Conservation (phyloP, 2,329 filamentous ascomycete species). For the Stylonectria norvegica region DNA sequence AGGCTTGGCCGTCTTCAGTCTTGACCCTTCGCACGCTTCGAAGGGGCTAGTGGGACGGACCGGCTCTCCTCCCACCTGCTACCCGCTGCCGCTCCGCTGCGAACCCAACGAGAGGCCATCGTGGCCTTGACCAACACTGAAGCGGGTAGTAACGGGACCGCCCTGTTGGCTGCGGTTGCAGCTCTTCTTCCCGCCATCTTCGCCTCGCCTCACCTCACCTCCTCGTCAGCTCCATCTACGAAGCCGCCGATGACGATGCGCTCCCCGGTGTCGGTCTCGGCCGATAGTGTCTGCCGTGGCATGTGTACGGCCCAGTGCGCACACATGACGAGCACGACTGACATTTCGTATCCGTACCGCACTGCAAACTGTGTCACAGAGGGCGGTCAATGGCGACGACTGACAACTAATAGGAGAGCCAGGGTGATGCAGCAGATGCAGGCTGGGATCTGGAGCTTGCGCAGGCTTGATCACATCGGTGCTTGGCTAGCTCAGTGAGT, state of each 20-base stretch:
- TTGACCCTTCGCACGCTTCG: no score
- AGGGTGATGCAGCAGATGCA: slow-evolving; percentile 16
- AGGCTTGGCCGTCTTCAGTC: no score
- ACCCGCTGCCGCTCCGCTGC: slow-evolving; percentile 8
- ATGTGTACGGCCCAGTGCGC: slow-evolving; percentile 17
- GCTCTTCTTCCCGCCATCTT: slow-evolving; percentile 6
- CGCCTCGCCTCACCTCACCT: slow-evolving; percentile 15
- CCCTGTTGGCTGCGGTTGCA: slow-evolving; percentile 19
- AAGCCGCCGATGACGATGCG: slow-evolving; percentile 2
- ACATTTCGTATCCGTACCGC: background rate
- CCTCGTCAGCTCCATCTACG: slow-evolving; percentile 9
- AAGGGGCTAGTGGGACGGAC: slow-evolving; percentile 29
- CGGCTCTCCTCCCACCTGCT: slow-evolving; percentile 16
- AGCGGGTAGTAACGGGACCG: slow-evolving; percentile 17
- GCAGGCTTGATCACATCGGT: slow-evolving; percentile 24
- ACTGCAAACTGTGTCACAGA: slow-evolving; percentile 13
- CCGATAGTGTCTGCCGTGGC: slow-evolving; percentile 18
- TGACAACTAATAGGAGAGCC: slow-evolving; percentile 9
- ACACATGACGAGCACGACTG: slow-evolving; percentile 17
- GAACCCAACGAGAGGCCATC: slow-evolving; percentile 7
- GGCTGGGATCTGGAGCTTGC: slow-evolving; percentile 24
- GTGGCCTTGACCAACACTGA: slow-evolving; percentile 11
- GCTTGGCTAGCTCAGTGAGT: slow-evolving; percentile 16
- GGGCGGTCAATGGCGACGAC: slow-evolving; percentile 11
- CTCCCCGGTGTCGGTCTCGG: slow-evolving; percentile 1